Evolutionary conservation across 2,329 filamentous ascomycete species (phyloP).

Genomic region (Pestalotiopsis sp.): DNA sequence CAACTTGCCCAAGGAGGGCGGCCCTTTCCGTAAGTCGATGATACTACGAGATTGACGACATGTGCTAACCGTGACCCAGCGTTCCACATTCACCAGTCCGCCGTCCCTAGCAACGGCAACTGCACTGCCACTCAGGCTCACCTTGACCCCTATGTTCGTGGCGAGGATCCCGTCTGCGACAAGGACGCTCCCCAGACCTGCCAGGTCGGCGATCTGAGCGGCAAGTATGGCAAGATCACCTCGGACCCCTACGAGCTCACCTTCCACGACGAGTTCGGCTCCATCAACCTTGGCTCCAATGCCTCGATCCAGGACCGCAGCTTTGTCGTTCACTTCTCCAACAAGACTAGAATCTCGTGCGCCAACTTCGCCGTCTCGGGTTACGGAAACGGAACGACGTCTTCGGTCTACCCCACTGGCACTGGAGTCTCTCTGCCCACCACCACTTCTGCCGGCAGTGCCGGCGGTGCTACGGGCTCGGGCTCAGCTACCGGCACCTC

Average conservation of each 20-base stretch:
- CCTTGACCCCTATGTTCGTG: constrained; percentile 71
- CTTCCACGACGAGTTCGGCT: constrained; percentile 62
- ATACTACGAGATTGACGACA: background rate
- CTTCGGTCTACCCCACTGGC: constrained; percentile 12
- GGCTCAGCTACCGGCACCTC: constrained; percentile 10
- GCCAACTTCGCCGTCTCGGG: constrained; percentile 57
- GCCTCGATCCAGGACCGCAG: constrained; percentile 69
- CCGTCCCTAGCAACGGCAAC: constrained; percentile 69
- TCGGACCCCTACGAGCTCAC: constrained; percentile 49
- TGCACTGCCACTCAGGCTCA: constrained; percentile 71
- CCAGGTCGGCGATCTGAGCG: constrained; percentile 76
- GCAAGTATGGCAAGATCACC: constrained; percentile 70
- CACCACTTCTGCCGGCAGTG: constrained; percentile 4
- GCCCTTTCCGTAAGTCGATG: constrained; percentile 60
- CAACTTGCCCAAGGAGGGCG: constrained; percentile 59
- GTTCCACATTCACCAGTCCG: constrained; percentile 73
- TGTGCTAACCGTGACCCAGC: constrained; percentile 40
- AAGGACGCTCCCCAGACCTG: constrained; percentile 60
- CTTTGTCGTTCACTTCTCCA: constrained; percentile 65
- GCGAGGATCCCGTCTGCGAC: constrained; percentile 66
- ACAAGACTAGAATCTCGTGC: constrained; percentile 67
- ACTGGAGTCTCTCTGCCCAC: constrained; percentile 9
- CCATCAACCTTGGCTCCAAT: constrained; percentile 51
- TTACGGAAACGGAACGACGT: constrained; percentile 18
- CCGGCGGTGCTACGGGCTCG: background rate